Evolutionary conservation across 768 basidiomycete species (phyloP), one percentile per base, ranked within the genome.

Genomic region (Mycena crocata): DNA sequence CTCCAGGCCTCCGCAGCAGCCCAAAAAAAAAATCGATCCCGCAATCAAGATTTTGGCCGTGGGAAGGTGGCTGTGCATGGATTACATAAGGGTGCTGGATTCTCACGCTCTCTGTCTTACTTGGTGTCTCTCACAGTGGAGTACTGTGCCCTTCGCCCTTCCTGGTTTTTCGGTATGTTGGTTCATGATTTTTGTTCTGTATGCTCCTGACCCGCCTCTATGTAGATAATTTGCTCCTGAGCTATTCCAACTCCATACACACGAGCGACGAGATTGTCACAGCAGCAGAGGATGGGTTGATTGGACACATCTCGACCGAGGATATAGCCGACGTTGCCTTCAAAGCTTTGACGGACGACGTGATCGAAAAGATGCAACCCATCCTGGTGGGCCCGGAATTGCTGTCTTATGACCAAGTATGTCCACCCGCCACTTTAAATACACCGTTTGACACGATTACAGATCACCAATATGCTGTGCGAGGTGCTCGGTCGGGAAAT

Each of bases 101-200:
- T 48, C 30, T 28, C 46, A 48, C 26, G 46, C 26, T 17, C 46
- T 48, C 46, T 48, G 26, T 28, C 46, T 48, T 79, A 81, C 54
- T 69, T 83, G 19, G 73, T 67, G 5, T 66, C 72, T 26, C 62
- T 71, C 19, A 77, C 73, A 2, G 71, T 80, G 2, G 79, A 82
- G 30, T 81, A 79, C 62, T 65, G 69, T 34, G 73, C 78, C 17
- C 48, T 83, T 23, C 71, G 80, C 0, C 80, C 81, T 2, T 77
- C 80, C 10, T 79, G 74, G 76, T 81, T 81, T 57, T 74, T 74
- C 23, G 78, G 80, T 80, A 35, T 13, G 75, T 60, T n/a, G 19
- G 19, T 37, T 26, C 15, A 5, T 24, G 42, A 24, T 31, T 26
- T 23, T 34, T 50, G 7, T 42, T 28, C 8, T 37, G 12, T 46